Evolutionary conservation across 1,284 basidiomycete species (phyloP).

Genomic region (Blastosporella zonata): DNA sequence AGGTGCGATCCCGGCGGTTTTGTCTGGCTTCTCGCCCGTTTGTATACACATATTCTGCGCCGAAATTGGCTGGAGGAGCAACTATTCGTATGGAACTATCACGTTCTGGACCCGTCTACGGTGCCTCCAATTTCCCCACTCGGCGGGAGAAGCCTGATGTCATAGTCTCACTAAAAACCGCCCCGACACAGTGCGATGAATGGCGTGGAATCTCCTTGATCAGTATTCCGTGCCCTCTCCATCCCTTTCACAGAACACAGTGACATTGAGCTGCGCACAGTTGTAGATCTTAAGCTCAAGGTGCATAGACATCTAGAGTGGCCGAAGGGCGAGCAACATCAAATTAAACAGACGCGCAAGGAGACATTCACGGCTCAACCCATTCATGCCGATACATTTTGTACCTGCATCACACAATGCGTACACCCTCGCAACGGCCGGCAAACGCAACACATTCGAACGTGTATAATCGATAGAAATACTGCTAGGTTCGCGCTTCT

Average conservation of each 20-base stretch:
- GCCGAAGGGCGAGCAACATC: neutral
- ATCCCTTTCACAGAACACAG: constrained; percentile 22
- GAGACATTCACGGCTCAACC: neutral
- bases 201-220: constrained; percentile 18
- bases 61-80: constrained; percentile 11
- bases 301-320: neutral
- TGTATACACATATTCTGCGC: constrained; percentile 15
- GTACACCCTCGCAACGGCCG: neutral
- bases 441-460: neutral
- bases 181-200: constrained; percentile 10
- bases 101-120: constrained; percentile 1
- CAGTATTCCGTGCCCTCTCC: constrained; percentile 16
- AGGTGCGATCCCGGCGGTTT: constrained; percentile 2
- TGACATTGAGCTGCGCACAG: constrained; percentile 8
- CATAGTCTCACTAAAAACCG: constrained; percentile 20
- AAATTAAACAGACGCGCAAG: too few species aligned
- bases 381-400: constrained; percentile 8
- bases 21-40: constrained; percentile 15
- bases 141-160: constrained; percentile 18
- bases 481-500: too few species aligned
- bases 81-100: constrained; percentile 15
- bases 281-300: neutral
- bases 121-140: constrained; percentile 4
- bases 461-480: too few species aligned
- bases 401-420: neutral